Base-by-base conservation (phyloP, 2,329 filamentous ascomycete species). In the Macrophomina pseudophaseolina region DNA sequence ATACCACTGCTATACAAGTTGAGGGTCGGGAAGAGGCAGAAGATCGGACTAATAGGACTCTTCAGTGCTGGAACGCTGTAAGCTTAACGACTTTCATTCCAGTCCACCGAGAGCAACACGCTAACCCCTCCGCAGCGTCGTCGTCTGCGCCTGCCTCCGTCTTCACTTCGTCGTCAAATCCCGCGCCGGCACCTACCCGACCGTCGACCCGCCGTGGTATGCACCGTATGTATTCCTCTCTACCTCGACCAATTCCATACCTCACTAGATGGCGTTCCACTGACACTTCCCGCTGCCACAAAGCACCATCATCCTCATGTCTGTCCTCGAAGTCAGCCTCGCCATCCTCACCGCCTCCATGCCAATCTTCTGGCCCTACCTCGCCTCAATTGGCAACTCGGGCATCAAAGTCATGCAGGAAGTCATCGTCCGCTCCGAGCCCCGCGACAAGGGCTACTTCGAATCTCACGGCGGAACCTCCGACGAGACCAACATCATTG, bases 1-100 rank as follows among this genome's bases (percentile, higher is more conserved):
- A 44, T 78, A 2, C 76, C 76, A 0, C 75, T 78, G 48, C 62
- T 79, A 30, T 67, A 68, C n/a, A 69, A 70, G n/a, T 60, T 78
- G 33, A 70, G 70, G 16, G 70, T 78, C 54, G 69, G 69, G 3
- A 74, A 72, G n/a, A 77, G 72, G 66, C 74, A 73, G 11, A 71
- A 70, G 62, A 33, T 69, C 5, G 76, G 76, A 1, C 53, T 79
- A 1, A 71, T 76, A 5, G 70, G 70, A 0, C 67, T 79, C 1
- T 66, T 66, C 32, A 63, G 38, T 42, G 48, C 59, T 16, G 65
- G 65, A 14, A 38, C 58, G 14, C 35, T 66, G 65, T 66, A 18
- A 48, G 65, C 18, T 23, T 5, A 2, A 16, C 8, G 8, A 42
- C 6, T 9, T 23, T 4, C 38, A n/a, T 2, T 7, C 7, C 5